Evolutionary conservation across 2,329 filamentous ascomycete genomes (phyloP), one percentile per base, ranked within the genome.

Genomic region (Colletotrichum horii): DNA sequence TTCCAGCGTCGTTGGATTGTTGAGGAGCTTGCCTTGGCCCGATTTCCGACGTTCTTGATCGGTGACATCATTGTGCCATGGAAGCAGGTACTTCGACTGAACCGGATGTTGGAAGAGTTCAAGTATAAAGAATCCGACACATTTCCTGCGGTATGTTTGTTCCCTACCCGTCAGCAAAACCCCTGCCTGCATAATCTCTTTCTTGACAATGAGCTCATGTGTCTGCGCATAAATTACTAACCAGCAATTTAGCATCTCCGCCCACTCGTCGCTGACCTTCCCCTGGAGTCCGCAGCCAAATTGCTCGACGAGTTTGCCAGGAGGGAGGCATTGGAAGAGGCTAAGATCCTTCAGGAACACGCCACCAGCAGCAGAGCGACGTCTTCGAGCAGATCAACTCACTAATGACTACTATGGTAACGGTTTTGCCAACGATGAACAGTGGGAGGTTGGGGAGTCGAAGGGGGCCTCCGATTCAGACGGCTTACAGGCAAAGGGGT

Each of bases 1-100:
- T 85, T 85, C 67, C 80, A 82, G 34, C 82, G 83, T 8, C 81
- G 80, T 3, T 85, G 83, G 83, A 84, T 85, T 61, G 78, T 85
- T 3, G 83, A 83, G 61, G 83, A 85, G 75, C 79, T 85, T 48
- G 78, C 83, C 43, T 78, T 83, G 76, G 82, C 82, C 2, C 79
- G 82, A 4, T 83, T 84, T 28, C 74, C 74, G 22, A 76, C 74
- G 6, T 76, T 76, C 38, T 77, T 85, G 6, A 79, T 85, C 30
- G 83, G 83, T 34, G 83, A 84, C 68, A 79, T 80, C 55, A 83
- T 85, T 14, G 80, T 85, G 8, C 81, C 83, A 2, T 85, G 83
- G 83, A 82, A 79, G 64, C 83, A 85, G 74, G 69, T 85, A 19
- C 78, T 85, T 11, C 79, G 79, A 3, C 60, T 84, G 34, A 84